Evolutionary conservation across 1,284 basidiomycete genomes (phyloP), one percentile per base, ranked within the genome.

Genomic region (Ceratobasidium sp.): DNA sequence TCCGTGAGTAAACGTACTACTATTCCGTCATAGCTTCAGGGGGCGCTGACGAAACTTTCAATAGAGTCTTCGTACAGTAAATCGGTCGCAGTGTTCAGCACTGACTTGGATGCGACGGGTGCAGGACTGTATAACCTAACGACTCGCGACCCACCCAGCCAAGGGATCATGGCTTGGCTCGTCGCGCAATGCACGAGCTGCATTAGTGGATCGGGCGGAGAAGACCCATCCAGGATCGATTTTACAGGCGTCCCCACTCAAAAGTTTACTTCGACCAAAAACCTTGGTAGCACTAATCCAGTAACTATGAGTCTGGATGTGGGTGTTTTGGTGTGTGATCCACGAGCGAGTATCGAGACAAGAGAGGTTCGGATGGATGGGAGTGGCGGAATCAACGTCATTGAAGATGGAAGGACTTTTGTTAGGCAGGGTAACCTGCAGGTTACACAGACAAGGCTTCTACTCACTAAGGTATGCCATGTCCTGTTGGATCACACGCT

Each of bases 361-460:
- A 76, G 73, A 59, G 73, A 76, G 23, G 62, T 76, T 12, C 73
- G 73, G 9, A 28, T 66, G 62, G 73, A 76, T 23, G 73, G 73
- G 17, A 20, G 61, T 28, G 62, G 73, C 23, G 33, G 50, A 33
- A 44, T 76, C 28, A 20, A 65, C 12, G 73, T 76, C 13, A 57
- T 76, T 33, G 73, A 76, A n/a, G 59, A 62, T 10, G 40, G 62
- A 2, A n/a, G 33, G 48, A 26, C 26, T 40, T 42, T 66, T 46
- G 64, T 23, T 3, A 48, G 62, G 20, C 73, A 76, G 26, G 73
- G 73, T 1, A 76, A 76, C 26, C 38, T 76, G 40, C 48, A 66
- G 15, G 13, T 57, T 1, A 50, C 62, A 13, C 73, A 66, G 26
- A 66, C 73, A 44, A 17, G 50, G 17, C 64, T 76, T 20, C 44